A percentile compares a stretch with the other conserved stretches of the same genome.
phyloP scores from a whole-genome alignment of 108 stramenopile genomes.

The Cyclotella atomus region DNA sequence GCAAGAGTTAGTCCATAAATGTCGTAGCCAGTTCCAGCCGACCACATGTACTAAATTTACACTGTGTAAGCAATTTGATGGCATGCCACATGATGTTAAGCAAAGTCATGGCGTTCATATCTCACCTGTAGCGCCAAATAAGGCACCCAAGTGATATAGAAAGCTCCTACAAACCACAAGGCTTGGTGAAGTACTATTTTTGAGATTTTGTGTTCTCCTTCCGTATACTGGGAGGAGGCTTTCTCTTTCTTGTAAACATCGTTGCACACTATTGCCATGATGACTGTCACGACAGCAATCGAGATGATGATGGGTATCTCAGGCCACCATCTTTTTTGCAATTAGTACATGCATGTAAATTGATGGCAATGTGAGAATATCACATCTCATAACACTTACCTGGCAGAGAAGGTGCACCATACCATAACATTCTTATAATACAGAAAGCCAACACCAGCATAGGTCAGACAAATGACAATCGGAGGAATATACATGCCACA shows the following conservation, averaged over 20 bases:
- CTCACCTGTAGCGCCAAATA: not conserved
- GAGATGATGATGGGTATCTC: constrained; percentile 16
- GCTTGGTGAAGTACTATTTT: not conserved
- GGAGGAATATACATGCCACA: constrained; percentile 3
- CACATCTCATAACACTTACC: not conserved
- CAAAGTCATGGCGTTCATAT: not conserved
- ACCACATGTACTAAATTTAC: not conserved
- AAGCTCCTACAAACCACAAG: not conserved
- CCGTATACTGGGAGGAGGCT: not conserved
- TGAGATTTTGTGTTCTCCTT: not conserved
- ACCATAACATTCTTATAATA: constrained; percentile 7
- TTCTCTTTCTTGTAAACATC: not conserved
- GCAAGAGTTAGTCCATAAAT: constrained; percentile 3
- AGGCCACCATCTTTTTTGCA: constrained; percentile 15
- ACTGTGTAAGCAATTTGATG: not conserved
- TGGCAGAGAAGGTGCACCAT: constrained; percentile 20
- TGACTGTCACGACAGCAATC: not conserved
- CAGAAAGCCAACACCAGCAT: constrained; percentile 18
- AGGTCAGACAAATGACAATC: constrained; percentile 14
- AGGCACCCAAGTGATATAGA: not conserved
- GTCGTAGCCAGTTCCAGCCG: not conserved
- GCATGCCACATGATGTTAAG: not conserved
- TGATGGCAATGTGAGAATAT: not conserved
- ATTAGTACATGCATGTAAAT: not conserved
- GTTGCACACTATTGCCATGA: constrained; percentile 6